phyloP scores from a whole-genome alignment of 2,329 filamentous ascomycete genomes.

The Fonsecaea monophora region DNA sequence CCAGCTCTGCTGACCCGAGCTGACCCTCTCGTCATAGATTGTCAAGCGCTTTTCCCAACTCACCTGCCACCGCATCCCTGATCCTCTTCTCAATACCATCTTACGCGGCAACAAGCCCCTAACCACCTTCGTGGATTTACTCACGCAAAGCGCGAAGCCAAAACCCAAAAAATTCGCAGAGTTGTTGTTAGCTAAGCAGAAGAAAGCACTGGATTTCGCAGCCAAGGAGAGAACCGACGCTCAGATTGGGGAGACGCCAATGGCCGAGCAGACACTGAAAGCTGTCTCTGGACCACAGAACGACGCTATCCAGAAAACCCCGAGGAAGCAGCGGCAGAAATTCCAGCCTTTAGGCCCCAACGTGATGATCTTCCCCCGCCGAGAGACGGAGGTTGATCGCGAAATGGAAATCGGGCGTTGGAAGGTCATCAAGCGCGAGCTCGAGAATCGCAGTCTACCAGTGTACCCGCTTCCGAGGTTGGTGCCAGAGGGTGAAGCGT shows the following conservation, averaged over 20 bases:
- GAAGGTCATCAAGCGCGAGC: constrained; percentile 78
- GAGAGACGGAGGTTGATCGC: constrained; percentile 73
- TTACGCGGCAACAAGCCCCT: constrained; percentile 60
- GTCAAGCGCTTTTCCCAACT: constrained; percentile 81
- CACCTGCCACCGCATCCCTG: constrained; percentile 77
- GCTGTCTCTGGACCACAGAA: not conserved
- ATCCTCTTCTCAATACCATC: constrained; percentile 68
- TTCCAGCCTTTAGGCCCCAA: constrained; percentile 57
- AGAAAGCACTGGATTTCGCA: constrained; percentile 20
- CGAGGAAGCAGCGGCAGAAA: constrained; percentile 11
- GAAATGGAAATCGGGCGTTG: constrained; percentile 75
- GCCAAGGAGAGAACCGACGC: not conserved
- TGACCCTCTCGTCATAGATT: constrained; percentile 61
- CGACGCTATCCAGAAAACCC: not conserved
- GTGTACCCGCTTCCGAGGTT: constrained; percentile 52
- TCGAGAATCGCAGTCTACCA: constrained; percentile 68
- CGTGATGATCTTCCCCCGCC: constrained; percentile 69
- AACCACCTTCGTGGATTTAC: constrained; percentile 51
- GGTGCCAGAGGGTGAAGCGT: constrained; percentile 15
- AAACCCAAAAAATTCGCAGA: constrained; percentile 56
- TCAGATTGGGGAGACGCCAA: not conserved
- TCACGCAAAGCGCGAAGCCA: constrained; percentile 54
- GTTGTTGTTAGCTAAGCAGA: constrained; percentile 27
- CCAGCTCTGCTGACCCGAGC: constrained; percentile 9
- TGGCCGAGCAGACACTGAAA: not conserved